Conservation (phyloP, 768 basidiomycete species). For the Lenzites betulinus region DNA sequence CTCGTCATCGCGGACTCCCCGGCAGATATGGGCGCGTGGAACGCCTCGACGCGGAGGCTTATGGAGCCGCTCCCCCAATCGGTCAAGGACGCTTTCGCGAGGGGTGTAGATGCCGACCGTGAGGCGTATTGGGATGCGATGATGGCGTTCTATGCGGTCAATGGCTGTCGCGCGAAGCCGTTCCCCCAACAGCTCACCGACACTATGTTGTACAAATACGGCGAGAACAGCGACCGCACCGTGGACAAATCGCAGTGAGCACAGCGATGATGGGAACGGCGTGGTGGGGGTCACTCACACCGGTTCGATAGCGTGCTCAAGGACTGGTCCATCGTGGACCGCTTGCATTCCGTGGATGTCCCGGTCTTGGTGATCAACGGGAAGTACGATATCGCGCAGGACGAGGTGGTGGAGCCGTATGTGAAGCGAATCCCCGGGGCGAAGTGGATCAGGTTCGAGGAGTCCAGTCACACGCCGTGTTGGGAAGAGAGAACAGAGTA, state of each 20-base stretch:
- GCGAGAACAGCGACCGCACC: slow-evolving; percentile 46
- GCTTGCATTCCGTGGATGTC: slow-evolving; percentile 28
- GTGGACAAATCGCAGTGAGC: slow-evolving; percentile 37
- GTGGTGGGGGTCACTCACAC: background rate
- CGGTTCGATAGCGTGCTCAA: slow-evolving; percentile 14
- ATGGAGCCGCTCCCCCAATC: slow-evolving; percentile 44
- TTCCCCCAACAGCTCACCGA: too few relatives aligned
- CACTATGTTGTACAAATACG: slow-evolving; percentile 34
- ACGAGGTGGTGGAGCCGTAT: slow-evolving; percentile 29
- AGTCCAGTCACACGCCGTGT: slow-evolving; percentile 34
- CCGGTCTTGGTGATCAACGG: slow-evolving; percentile 36
- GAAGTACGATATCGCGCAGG: slow-evolving; percentile 32
- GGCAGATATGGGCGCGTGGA: slow-evolving; percentile 47
- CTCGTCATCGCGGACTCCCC: slow-evolving; percentile 49
- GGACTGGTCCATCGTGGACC: slow-evolving; percentile 31
- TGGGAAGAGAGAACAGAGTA: slow-evolving; percentile 34
- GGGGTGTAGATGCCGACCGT: slow-evolving; percentile 41
- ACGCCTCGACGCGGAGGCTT: slow-evolving; percentile 40
- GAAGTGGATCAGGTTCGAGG: slow-evolving; percentile 35
- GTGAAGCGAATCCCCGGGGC: slow-evolving; percentile 28
- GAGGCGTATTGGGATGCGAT: slow-evolving; percentile 46
- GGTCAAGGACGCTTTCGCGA: slow-evolving; percentile 40
- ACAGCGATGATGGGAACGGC: slow-evolving; percentile 26
- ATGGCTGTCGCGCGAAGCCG: too few relatives aligned
- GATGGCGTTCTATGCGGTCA: too few relatives aligned